Conservation (phyloP, 176 grass and related monocot genomes). For the Hordeum marinum region DNA sequence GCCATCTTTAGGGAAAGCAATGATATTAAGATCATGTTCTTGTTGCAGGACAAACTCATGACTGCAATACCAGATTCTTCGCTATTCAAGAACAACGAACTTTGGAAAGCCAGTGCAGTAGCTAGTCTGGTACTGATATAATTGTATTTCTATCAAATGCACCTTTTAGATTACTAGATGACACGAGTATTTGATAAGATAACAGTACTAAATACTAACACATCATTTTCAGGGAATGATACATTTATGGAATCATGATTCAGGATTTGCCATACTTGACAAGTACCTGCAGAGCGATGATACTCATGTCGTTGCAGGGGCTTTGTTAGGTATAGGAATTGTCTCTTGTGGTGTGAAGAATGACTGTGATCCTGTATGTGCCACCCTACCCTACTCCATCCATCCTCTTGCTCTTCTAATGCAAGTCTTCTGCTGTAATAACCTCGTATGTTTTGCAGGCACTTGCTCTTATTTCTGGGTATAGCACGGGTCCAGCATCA, state of each 20-base stretch:
- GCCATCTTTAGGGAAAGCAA: neutral
- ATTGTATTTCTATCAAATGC: neutral
- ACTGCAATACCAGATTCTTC: constrained; percentile 62
- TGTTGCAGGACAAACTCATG: constrained; percentile 94
- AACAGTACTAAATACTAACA: constrained; percentile 14
- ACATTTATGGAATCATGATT: constrained; percentile 85
- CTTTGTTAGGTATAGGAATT: constrained; percentile 85
- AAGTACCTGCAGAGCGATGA: constrained; percentile 65
- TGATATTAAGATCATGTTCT: constrained; percentile 15
- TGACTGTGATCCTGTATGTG: constrained; percentile 85
- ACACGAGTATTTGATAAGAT: neutral
- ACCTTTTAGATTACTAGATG: neutral
- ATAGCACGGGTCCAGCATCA: constrained; percentile 60
- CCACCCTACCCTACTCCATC: constrained; percentile 12
- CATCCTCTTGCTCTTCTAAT: neutral
- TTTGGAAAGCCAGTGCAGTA: constrained; percentile 58
- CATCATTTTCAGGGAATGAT: constrained; percentile 50
- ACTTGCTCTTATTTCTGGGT: constrained; percentile 78
- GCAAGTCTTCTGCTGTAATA: neutral
- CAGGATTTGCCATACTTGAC: constrained; percentile 62
- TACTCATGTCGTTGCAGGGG: constrained; percentile 67
- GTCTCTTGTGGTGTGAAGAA: constrained; percentile 86
- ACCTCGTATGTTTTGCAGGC: constrained; percentile 40
- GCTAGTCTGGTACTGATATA: constrained; percentile 63
- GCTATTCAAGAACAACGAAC: constrained; percentile 79